Conservation (phyloP, 352 stramenopile species). For the Lagenidium sp. region DNA sequence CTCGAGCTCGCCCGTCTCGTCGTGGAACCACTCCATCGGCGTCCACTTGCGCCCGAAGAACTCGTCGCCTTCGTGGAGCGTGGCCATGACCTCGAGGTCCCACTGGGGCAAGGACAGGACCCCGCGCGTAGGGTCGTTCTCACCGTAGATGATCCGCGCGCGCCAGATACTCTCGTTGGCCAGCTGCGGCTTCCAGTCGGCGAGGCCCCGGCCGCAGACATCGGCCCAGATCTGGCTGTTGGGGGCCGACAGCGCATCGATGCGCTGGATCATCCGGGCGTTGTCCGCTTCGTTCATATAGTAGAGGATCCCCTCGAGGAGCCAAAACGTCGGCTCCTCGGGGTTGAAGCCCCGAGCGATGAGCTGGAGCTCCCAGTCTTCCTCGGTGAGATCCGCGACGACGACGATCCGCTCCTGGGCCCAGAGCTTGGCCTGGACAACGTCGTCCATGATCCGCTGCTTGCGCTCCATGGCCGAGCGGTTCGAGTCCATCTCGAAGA, state of each 20-base stretch:
- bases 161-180: conserved; percentile 11
- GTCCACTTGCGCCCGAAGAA: conserved; percentile 37
- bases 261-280: conserved; percentile 32
- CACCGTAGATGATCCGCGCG: conserved; percentile 25
- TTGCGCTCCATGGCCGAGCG: conserved; percentile 36
- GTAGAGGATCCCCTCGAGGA: conserved; percentile 38
- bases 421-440: conserved; percentile 16
- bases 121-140: conserved; percentile 31
- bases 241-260: conserved; percentile 35
- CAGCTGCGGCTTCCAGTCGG: conserved; percentile 2
- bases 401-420: conserved; percentile 28
- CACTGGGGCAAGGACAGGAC: conserved; percentile 35
- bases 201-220: conserved; percentile 14
- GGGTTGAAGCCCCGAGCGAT: conserved; percentile 27
- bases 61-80: conserved; percentile 11
- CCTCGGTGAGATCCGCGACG: conserved; percentile 34
- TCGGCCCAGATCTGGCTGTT: conserved; percentile 44
- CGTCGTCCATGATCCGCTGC: conserved; percentile 17
- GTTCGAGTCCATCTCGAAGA: conserved; percentile 42
- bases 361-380: conserved; percentile 33
- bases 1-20: not conserved
- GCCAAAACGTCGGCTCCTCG: conserved; percentile 41
- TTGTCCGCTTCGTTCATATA: conserved; percentile 30
- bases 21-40: conserved; percentile 19
- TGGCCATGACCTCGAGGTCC: conserved; percentile 26